A percentile compares a stretch with the other conserved stretches of the same genome.
Evolutionary conservation across 2,329 filamentous ascomycete species (phyloP).

Genomic region (Pyrenophora seminiperda): DNA sequence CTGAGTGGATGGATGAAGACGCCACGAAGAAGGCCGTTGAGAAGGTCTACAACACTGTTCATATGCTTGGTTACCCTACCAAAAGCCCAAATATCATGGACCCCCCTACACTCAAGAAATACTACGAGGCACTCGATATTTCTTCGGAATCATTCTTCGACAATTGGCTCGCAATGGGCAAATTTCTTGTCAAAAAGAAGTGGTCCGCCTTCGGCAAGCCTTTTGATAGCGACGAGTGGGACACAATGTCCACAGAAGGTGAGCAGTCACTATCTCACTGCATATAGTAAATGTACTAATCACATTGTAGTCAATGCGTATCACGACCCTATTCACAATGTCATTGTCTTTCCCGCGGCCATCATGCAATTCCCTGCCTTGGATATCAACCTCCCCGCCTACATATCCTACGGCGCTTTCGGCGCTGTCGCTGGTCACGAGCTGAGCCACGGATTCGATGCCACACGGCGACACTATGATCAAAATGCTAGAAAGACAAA

Average conservation of each 20-base stretch:
- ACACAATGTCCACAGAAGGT: constrained; percentile 61
- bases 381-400: constrained; percentile 65
- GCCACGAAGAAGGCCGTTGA: constrained; percentile 65
- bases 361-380: constrained; percentile 72
- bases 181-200: constrained; percentile 54
- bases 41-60: constrained; percentile 69
- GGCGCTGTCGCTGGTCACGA: constrained; percentile 71
- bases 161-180: constrained; percentile 60
- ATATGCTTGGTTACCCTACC: constrained; percentile 71
- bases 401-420: constrained; percentile 71
- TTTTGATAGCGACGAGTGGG: constrained; percentile 65
- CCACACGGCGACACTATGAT: constrained; percentile 67
- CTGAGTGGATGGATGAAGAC: constrained; percentile 68
- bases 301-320: constrained; percentile 61
- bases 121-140: constrained; percentile 62
- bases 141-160: constrained; percentile 60
- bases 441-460: constrained; percentile 73
- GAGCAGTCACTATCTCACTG: not conserved
- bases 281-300: not conserved
- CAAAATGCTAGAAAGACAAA: constrained; percentile 67
- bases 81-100: constrained; percentile 66
- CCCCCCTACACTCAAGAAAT: constrained; percentile 59
- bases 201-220: constrained; percentile 67
- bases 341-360: constrained; percentile 71
- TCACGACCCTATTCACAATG: constrained; percentile 68